A percentile compares a stretch with the other conserved stretches of the same genome.
These are phyloP conservation scores for apple (Malus domestica) DNA, from an alignment of 306 rosid species.

Conservation along the genomic window ASM211411v1 NC_041804.1:27950501-27951000, in stretches of 20 bases:
- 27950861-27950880: not conserved
- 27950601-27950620: not conserved
- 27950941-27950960: not conserved
- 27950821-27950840: not conserved
- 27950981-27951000: not conserved
- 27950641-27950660: not conserved
- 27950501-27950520: conserved; percentile 92
- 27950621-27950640: not conserved
- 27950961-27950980: not conserved
- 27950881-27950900: not conserved
- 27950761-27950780: not conserved
- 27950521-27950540: conserved; percentile 87
- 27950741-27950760: not conserved
- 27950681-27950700: conserved; percentile 7
- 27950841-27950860: not conserved
- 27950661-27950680: conserved; percentile 9
- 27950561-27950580: not conserved
- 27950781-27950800: not conserved
- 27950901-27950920: not conserved
- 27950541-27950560: conserved; percentile 81
- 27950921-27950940: not conserved
- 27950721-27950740: not conserved
- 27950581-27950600: not conserved
- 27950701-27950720: not conserved
- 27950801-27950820: not conserved